A percentile compares a stretch with the other conserved stretches of the same genome.
phyloP scores from a whole-genome alignment of 768 basidiomycete species.

The Scleroderma citrinum region DNA sequence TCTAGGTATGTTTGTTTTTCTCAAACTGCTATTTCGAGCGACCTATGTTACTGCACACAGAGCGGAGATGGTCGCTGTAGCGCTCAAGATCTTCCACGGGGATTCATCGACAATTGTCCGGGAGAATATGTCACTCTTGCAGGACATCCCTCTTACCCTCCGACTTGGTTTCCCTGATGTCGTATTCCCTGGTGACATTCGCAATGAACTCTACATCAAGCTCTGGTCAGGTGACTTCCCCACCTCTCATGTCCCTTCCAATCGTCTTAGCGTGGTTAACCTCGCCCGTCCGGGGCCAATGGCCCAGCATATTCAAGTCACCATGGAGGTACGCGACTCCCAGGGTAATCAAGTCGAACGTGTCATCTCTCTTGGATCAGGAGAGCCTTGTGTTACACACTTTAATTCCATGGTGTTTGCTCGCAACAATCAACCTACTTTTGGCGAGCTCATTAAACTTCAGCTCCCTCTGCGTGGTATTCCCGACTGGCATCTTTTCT shows the following conservation, averaged over 20 bases:
- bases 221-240: conserved; percentile 91
- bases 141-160: conserved; percentile 74
- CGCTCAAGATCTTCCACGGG: conserved; percentile 85
- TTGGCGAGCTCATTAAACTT: conserved; percentile 89
- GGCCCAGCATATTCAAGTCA: conserved; percentile 69
- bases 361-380: conserved; percentile 76
- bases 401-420: conserved; percentile 92
- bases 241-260: conserved; percentile 42
- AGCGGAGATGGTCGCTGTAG: conserved; percentile 82
- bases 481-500: conserved; percentile 86
- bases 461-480: conserved; percentile 61
- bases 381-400: conserved; percentile 72
- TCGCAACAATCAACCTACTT: conserved; percentile 84
- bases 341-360: conserved; percentile 64
- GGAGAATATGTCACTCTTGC: conserved; percentile 80
- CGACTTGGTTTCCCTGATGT: conserved; percentile 95
- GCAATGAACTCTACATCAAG: conserved; percentile 95
- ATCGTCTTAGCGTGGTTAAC: conserved; percentile 51
- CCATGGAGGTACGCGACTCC: conserved; percentile 77
- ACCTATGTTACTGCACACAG: conserved; percentile 33
- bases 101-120: conserved; percentile 64
- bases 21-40: neutral
- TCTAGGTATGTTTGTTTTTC: conserved; percentile 49
- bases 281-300: conserved; percentile 55
- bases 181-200: conserved; percentile 85